Base-by-base conservation (phyloP, 257 asterid genomes). In the Echites panduratus region DNA sequence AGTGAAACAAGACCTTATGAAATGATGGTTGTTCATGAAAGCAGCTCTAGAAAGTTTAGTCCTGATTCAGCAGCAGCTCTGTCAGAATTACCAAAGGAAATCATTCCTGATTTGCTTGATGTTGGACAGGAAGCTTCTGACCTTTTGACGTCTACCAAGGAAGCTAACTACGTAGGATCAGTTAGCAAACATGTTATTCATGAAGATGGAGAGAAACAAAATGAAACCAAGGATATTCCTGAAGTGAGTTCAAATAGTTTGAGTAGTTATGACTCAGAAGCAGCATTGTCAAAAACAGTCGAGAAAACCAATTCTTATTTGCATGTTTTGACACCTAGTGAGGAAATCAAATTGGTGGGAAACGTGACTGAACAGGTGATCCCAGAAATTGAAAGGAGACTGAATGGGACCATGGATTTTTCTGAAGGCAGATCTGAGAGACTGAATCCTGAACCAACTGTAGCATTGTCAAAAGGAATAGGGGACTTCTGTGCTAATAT, bases 401-500 rank as follows among this genome's bases (percentile, higher is more conserved):
- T 11, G 32, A 57, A 29, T 68, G 66, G 73, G 16, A 47, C 77
- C 19, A 41, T 41, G 58, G 67, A 80, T 29, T 64, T 52, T 22
- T 75, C 58, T 35, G 41, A 58, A 63, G 50, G 65, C 35, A 71
- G 66, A 24, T 38, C 72, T 50, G 70, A 64, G 41, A 38, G 22
- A 43, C 49, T 22, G 53, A 70, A 72, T 65, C 59, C 75, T 43
- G 84, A 72, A 44, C 44, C 82, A 76, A 59, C 47, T 16, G 35
- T 12, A 61, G 27, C 20, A 12, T 17, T 12, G 41, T 57, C 24
- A 29, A 66, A 74, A 43, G 57, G 47, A 6, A 29, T 40, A 41
- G 70, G 40, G 38, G 65, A 62, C 61, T 16, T 70, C 57, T 40
- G 48, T 64, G 35, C 48, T 35, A 26, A 16, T 40, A 35, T 64